Conservation (phyloP, 148 eudicot genomes). For the Fagopyrum esculentum region DNA sequence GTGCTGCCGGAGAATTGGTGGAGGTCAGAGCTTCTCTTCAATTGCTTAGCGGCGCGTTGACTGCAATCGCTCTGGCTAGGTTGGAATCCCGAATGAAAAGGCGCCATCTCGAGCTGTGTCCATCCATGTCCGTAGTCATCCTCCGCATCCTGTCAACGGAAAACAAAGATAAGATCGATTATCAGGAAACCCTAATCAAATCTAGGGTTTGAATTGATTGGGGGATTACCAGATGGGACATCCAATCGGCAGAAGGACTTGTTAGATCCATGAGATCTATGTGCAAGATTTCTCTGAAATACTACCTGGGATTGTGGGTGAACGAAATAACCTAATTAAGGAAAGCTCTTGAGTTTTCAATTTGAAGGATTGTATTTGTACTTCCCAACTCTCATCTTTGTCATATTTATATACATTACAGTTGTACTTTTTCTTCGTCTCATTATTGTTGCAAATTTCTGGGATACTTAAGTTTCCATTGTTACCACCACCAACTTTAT, state of each 20-base stretch:
- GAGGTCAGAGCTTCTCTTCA: background rate
- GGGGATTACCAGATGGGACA: background rate
- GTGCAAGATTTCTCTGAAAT: background rate
- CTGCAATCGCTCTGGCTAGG: background rate
- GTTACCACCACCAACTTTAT: background rate
- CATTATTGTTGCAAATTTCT: background rate
- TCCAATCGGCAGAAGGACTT: background rate
- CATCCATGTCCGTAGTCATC: slow-evolving; percentile 1
- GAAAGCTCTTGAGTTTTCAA: background rate
- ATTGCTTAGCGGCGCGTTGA: background rate
- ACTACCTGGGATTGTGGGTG: background rate
- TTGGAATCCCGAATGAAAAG: background rate
- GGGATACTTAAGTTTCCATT: background rate
- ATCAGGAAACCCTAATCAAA: background rate
- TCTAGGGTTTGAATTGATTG: background rate
- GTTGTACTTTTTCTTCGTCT: background rate
- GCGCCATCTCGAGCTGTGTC: background rate
- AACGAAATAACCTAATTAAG: no score
- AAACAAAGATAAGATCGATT: background rate
- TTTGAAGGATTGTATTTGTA: background rate
- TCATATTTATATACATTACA: background rate
- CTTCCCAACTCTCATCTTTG: background rate
- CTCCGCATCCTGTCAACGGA: background rate
- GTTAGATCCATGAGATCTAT: background rate
- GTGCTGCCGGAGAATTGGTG: slow-evolving; percentile 1